A percentile compares a stretch with the other conserved stretches of the same genome.
These are phyloP conservation scores for Aureobasidium sp. DNA, from an alignment of 2,329 filamentous ascomycete genomes.

Conservation along the genomic window DNA sequence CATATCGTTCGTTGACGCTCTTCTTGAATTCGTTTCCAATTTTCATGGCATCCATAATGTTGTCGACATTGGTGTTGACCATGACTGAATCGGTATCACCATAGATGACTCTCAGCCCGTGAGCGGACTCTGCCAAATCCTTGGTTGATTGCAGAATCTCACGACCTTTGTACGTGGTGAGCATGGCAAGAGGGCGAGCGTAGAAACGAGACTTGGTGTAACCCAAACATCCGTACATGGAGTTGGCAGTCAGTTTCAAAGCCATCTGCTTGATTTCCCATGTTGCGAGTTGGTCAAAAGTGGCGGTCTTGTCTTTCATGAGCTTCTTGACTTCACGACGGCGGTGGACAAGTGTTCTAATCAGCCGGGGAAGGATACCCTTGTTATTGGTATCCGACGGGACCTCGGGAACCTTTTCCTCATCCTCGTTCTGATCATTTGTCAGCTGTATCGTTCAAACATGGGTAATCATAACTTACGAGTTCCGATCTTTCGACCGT, in stretches of 20 bases:
- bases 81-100: slow-evolving; percentile 99
- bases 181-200: slow-evolving; percentile 84
- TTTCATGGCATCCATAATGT: slow-evolving; percentile 79
- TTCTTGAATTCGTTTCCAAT: slow-evolving; percentile 94
- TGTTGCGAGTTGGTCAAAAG: slow-evolving; percentile 76
- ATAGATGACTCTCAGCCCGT: slow-evolving; percentile 84
- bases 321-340: slow-evolving; percentile 88
- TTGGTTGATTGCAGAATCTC: slow-evolving; percentile 96
- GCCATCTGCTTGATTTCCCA: slow-evolving; percentile 99
- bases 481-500: slow-evolving; percentile 74
- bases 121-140: slow-evolving; percentile 83
- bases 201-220: slow-evolving; percentile 98
- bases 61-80: slow-evolving; percentile 98
- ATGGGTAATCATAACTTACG: slow-evolving; percentile 26
- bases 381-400: slow-evolving; percentile 65
- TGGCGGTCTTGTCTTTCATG: slow-evolving; percentile 91
- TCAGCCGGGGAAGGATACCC: slow-evolving; percentile 83
- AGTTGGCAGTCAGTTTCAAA: slow-evolving; percentile 95
- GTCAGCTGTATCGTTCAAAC: background rate
- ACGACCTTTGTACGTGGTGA: slow-evolving; percentile 94
- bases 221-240: slow-evolving; percentile 98
- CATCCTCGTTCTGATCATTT: slow-evolving; percentile 52
- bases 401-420: slow-evolving; percentile 83
- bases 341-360: slow-evolving; percentile 82
- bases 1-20: slow-evolving; percentile 89